Base-by-base conservation (phyloP, 2,329 filamentous ascomycete species). In the Periglandula ipomoeae region DNA sequence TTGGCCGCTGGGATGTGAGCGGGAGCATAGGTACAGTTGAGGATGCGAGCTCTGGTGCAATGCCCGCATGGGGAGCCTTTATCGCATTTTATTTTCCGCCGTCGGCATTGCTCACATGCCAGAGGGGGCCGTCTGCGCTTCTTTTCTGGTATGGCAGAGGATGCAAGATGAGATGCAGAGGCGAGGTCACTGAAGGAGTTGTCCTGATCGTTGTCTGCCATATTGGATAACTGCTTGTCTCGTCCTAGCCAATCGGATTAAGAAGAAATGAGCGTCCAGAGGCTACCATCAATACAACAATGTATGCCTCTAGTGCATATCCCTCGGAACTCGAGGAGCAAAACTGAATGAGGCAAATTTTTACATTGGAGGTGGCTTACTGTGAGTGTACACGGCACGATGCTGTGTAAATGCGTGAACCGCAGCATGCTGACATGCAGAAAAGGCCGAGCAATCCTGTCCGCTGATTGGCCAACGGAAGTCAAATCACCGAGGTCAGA, bases 31-130 rank as follows among this genome's bases (percentile, higher is more conserved):
- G n/a, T n/a, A n/a, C n/a, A n/a, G n/a, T n/a, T n/a, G n/a, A n/a
- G n/a, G n/a, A n/a, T n/a, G n/a, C n/a, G n/a, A n/a, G 77, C 76
- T 53, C 74, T 73, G n/a, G 74, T 51, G 56, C 81, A 84, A 50
- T 81, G 79, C 51, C 68, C 71, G 56, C 81, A 84, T 1, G 81
- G 81, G 6, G 65, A 61, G 50, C 74, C 73, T 44, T 77, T 74
- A 57, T 84, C 75, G 57, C 81, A 84, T 42, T 73, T 71, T 50
- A 84, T 75, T 61, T 84, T 85, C 37, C 79, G 76, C 48, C 65
- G 72, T 39, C 80, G 70, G 56, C 81, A 84, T 38, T 78, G 68
- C 54, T 71, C 65, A 58, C 79, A 82, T 1, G 79, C 78, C 27
- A 73, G 61, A 3, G 70, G 62, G 30, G 67, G 68, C 17, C 66